These are phyloP conservation scores for Dalechampia spathulata DNA, from an alignment of 441 rosid species.

Conservation along the genomic window DNA sequence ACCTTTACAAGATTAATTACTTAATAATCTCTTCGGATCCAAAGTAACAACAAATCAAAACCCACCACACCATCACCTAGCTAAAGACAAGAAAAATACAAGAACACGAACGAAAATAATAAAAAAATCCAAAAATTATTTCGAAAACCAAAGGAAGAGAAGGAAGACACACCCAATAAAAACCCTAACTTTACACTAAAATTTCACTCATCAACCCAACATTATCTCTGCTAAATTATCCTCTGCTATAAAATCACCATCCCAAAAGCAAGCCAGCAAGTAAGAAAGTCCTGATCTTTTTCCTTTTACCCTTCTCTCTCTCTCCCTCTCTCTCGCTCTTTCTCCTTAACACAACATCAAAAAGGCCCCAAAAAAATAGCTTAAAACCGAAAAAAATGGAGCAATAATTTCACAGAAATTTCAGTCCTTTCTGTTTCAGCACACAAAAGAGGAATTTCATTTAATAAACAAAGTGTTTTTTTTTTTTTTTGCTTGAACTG, in stretches of 20 bases:
- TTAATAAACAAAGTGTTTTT: too few species aligned
- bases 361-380: constrained; percentile 21
- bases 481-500: too few species aligned
- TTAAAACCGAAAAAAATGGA: too few species aligned
- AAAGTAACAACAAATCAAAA: constrained; percentile 44
- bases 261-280: neutral
- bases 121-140: too few species aligned
- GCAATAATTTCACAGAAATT: too few species aligned
- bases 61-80: constrained; percentile 35
- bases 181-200: constrained; percentile 29
- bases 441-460: too few species aligned
- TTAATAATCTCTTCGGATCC: constrained; percentile 65
- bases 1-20: constrained; percentile 16
- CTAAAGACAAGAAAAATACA: neutral
- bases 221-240: constrained; percentile 16
- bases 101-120: neutral
- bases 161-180: constrained; percentile 17
- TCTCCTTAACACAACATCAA: constrained; percentile 25
- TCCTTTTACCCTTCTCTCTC: too few species aligned
- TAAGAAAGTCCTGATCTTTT: neutral
- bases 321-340: too few species aligned
- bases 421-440: too few species aligned
- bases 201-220: constrained; percentile 14
- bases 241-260: neutral
- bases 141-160: too few species aligned